A percentile compares a stretch with the other conserved stretches of the same genome.
phyloP scores from a whole-genome alignment of 352 stramenopile genomes.

The Phytophthora cactorum region DNA sequence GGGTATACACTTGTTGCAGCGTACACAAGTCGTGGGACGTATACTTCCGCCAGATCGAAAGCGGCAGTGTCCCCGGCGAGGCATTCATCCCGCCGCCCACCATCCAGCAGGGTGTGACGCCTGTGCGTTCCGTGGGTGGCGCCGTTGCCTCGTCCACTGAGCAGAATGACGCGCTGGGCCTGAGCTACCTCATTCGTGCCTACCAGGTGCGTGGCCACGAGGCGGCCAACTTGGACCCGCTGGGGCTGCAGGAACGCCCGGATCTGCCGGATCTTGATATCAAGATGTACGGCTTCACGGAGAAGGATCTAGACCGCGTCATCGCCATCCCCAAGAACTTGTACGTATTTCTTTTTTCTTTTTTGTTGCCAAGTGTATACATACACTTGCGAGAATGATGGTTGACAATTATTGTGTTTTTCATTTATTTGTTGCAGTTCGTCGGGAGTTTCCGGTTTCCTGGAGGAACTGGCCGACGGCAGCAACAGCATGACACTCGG shows the following conservation, averaged over 20 bases:
- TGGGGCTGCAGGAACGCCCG: slow-evolving; percentile 85
- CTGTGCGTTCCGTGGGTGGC: slow-evolving; percentile 54
- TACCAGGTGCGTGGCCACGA: slow-evolving; percentile 98
- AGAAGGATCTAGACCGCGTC: slow-evolving; percentile 89
- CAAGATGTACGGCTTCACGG: slow-evolving; percentile 92
- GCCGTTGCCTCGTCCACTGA: slow-evolving; percentile 42
- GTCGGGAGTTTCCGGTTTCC: slow-evolving; percentile 89
- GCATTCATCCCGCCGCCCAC: slow-evolving; percentile 85
- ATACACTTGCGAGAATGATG: slow-evolving; percentile 11
- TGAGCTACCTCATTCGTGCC: slow-evolving; percentile 97
- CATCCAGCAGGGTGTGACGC: slow-evolving; percentile 77
- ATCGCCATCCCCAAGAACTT: slow-evolving; percentile 90
- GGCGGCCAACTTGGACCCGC: slow-evolving; percentile 96
- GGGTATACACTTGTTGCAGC: slow-evolving; percentile 32
- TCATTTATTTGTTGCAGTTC: slow-evolving; percentile 49
- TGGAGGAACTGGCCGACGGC: slow-evolving; percentile 81
- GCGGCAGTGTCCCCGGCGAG: slow-evolving; percentile 75
- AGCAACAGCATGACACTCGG: slow-evolving; percentile 93
- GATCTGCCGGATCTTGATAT: slow-evolving; percentile 89
- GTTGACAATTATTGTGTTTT: not conserved
- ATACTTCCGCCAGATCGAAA: slow-evolving; percentile 87
- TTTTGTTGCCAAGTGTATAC: slow-evolving; percentile 15
- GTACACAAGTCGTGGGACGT: slow-evolving; percentile 90
- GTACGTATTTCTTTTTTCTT: slow-evolving; percentile 43
- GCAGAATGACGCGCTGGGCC: slow-evolving; percentile 87